A percentile compares a stretch with the other conserved stretches of the same genome.
Evolutionary conservation across 495 filamentous ascomycete species (phyloP).

Genomic region (Podospora pseudopauciseta): DNA sequence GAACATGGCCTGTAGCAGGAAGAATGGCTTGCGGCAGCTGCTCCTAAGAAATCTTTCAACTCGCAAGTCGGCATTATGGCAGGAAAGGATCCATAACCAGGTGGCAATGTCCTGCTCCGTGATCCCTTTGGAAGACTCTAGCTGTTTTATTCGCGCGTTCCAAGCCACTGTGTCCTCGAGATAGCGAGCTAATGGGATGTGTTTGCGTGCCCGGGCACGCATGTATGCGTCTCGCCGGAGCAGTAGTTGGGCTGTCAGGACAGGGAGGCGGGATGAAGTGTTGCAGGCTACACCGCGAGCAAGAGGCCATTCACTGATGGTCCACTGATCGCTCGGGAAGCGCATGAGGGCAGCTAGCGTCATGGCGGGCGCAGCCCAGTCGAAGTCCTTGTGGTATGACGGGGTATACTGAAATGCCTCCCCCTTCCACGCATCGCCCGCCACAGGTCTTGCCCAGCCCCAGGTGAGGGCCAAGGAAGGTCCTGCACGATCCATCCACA

Average conservation of each 20-base stretch:
- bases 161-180: constrained; percentile 29
- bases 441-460: background rate
- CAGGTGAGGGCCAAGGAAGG: background rate
- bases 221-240: constrained; percentile 26
- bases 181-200: constrained; percentile 11
- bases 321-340: constrained; percentile 10
- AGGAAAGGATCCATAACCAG: constrained; percentile 45
- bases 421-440: background rate
- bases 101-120: constrained; percentile 30
- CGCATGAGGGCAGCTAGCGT: constrained; percentile 18
- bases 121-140: constrained; percentile 26
- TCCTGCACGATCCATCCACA: background rate
- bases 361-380: constrained; percentile 14
- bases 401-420: background rate
- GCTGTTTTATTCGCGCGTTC: constrained; percentile 25
- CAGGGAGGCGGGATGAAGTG: constrained; percentile 28
- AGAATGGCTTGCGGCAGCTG: constrained; percentile 36
- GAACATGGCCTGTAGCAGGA: constrained; percentile 36
- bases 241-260: constrained; percentile 33
- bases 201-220: constrained; percentile 8
- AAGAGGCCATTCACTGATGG: constrained; percentile 11
- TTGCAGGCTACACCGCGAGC: constrained; percentile 22
- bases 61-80: constrained; percentile 29
- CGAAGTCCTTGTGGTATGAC: background rate
- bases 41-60: constrained; percentile 35